A percentile compares a stretch with the other conserved stretches of the same genome.
Conservation (phyloP, 306 rosid species). For the Pachyrhizus erosus region DNA sequence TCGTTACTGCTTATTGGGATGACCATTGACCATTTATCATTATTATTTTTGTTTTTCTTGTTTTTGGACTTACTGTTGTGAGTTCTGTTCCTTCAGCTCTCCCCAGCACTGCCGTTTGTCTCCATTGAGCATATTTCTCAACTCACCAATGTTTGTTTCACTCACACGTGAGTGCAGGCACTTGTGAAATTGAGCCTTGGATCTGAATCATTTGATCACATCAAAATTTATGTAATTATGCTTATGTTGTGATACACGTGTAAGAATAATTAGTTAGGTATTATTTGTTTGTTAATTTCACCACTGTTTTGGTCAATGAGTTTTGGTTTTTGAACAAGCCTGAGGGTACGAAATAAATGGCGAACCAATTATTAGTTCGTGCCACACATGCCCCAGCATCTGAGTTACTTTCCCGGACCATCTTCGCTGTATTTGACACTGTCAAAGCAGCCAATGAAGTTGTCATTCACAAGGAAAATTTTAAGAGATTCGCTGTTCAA, state of each 20-base stretch:
- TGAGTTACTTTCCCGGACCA: constrained; percentile 52
- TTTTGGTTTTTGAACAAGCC: constrained; percentile 34
- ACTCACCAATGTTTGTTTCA: constrained; percentile 19
- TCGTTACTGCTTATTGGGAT: no score
- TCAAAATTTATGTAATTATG: neutral
- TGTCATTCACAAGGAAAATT: constrained; percentile 57
- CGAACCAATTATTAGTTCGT: constrained; percentile 35
- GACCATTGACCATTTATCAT: neutral
- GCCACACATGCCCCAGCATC: constrained; percentile 46
- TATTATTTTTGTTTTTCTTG: neutral
- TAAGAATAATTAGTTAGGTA: neutral
- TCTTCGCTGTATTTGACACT: constrained; percentile 44
- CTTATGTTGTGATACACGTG: neutral
- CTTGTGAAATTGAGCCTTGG: neutral
- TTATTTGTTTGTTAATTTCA: constrained; percentile 21
- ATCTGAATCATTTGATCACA: neutral
- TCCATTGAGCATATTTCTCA: neutral
- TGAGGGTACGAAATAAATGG: constrained; percentile 53
- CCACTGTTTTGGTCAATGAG: constrained; percentile 26
- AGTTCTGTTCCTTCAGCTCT: neutral
- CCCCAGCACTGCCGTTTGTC: neutral
- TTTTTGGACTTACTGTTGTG: neutral
- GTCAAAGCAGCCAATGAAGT: constrained; percentile 54
- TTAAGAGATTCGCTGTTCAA: constrained; percentile 46
- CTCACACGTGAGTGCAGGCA: neutral